Conservation (phyloP, 257 asterid species). For the Agastache rugosa region DNA sequence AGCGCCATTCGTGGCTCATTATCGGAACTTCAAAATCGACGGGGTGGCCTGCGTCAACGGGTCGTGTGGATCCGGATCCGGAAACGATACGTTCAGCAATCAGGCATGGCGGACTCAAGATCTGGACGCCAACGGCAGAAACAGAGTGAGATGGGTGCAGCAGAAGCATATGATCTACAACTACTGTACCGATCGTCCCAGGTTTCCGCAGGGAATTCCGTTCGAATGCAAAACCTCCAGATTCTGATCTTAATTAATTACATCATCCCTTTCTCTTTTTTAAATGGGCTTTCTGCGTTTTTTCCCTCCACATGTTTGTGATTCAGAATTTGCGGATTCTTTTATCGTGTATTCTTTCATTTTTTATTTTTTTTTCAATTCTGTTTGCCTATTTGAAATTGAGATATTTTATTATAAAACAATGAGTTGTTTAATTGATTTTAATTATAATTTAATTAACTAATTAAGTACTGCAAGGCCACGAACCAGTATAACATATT, state of each 20-base stretch:
- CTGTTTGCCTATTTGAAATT: too few relatives aligned
- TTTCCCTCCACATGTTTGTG: too few relatives aligned
- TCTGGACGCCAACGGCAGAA: conserved; percentile 45
- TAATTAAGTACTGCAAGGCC: too few relatives aligned
- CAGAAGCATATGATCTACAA: conserved; percentile 41
- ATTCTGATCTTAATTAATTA: neutral
- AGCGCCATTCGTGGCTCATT: conserved; percentile 57
- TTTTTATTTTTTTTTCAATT: too few relatives aligned
- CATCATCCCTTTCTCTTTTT: too few relatives aligned
- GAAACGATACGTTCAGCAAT: conserved; percentile 19
- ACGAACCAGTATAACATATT: too few relatives aligned
- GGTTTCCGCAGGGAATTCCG: conserved; percentile 49
- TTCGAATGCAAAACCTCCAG: conserved; percentile 52
- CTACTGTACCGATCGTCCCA: conserved; percentile 46
- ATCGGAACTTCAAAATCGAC: conserved; percentile 49
- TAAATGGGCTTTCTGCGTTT: too few relatives aligned
- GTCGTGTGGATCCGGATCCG: neutral
- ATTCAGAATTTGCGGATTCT: too few relatives aligned
- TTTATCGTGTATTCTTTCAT: too few relatives aligned
- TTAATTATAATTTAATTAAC: too few relatives aligned
- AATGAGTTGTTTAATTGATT: too few relatives aligned
- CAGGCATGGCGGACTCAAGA: conserved; percentile 41
- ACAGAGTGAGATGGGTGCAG: conserved; percentile 51
- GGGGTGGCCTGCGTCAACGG: conserved; percentile 30
- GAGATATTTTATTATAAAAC: too few relatives aligned